phyloP scores from a whole-genome alignment of 352 stramenopile genomes.

The Elongisporangium prolatum region DNA sequence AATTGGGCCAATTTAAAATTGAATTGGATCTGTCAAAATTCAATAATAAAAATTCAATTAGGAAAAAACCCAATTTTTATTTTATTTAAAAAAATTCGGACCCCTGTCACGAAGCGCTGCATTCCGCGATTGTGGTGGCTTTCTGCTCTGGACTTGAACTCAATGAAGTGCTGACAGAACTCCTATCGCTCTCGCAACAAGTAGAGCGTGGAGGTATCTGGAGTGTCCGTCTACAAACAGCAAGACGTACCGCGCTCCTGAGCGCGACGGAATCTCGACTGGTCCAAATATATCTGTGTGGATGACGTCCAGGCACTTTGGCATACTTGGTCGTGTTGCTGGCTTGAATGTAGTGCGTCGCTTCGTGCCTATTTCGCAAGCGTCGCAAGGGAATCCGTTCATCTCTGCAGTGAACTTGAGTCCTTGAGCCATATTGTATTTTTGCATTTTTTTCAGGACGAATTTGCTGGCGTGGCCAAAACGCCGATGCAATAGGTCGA shows the following conservation, averaged over 20 bases:
- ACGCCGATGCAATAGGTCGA: slow-evolving; percentile 1
- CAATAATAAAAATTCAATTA: too few relatives aligned
- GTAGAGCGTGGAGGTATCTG: too few relatives aligned
- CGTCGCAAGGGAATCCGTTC: slow-evolving; percentile 1
- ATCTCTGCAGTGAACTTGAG: neutral
- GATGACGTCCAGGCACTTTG: neutral
- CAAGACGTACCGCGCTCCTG: neutral
- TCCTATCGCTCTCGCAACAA: too few relatives aligned
- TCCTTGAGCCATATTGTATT: neutral
- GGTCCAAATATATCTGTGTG: slow-evolving; percentile 6
- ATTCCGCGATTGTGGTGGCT: too few relatives aligned
- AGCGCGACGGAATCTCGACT: slow-evolving; percentile 3
- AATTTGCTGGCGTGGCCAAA: neutral
- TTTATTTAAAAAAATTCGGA: too few relatives aligned
- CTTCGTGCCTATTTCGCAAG: slow-evolving; percentile 5
- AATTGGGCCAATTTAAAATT: too few relatives aligned
- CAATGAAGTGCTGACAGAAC: too few relatives aligned
- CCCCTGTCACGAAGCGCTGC: too few relatives aligned
- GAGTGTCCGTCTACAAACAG: too few relatives aligned
- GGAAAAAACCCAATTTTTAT: too few relatives aligned
- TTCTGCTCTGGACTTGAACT: too few relatives aligned
- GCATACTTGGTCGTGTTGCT: neutral
- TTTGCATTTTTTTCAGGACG: neutral
- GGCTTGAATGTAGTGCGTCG: slow-evolving; percentile 1
- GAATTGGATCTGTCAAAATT: too few relatives aligned